Conservation (phyloP, 2,329 filamentous ascomycete species). For the Esteya vermicola region DNA sequence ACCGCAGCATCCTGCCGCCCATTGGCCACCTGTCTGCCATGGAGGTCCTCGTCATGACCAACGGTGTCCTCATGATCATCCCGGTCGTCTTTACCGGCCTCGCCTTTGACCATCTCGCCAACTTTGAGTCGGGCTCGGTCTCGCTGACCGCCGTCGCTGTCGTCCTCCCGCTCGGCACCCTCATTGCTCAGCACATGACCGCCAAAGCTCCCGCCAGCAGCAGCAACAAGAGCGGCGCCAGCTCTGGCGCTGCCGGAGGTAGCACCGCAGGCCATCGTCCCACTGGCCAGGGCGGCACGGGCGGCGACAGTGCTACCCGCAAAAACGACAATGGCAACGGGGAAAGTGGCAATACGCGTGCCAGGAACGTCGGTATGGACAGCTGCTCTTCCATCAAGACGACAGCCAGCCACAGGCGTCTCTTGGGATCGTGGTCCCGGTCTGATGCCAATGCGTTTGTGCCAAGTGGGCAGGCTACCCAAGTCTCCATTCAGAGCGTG, state of each 20-base stretch:
- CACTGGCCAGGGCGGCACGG: too few species aligned
- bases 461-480: slow-evolving; percentile 1
- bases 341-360: too few species aligned
- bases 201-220: not conserved
- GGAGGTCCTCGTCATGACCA: slow-evolving; percentile 41
- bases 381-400: too few species aligned
- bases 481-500: slow-evolving; percentile 2
- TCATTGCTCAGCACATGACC: slow-evolving; percentile 32
- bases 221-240: not conserved
- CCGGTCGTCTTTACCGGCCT: slow-evolving; percentile 40
- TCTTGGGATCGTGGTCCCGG: too few species aligned
- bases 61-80: slow-evolving; percentile 40
- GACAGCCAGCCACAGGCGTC: too few species aligned
- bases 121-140: slow-evolving; percentile 36
- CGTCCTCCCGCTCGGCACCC: slow-evolving; percentile 36
- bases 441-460: too few species aligned
- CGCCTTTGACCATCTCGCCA: slow-evolving; percentile 24
- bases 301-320: too few species aligned
- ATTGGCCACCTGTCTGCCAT: slow-evolving; percentile 30
- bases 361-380: too few species aligned
- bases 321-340: too few species aligned
- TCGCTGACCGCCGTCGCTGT: slow-evolving; percentile 34
- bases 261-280: too few species aligned
- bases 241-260: too few species aligned
- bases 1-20: slow-evolving; percentile 30